phyloP scores from a whole-genome alignment of 495 filamentous ascomycete genomes.

The Cudoniella acicularis region DNA sequence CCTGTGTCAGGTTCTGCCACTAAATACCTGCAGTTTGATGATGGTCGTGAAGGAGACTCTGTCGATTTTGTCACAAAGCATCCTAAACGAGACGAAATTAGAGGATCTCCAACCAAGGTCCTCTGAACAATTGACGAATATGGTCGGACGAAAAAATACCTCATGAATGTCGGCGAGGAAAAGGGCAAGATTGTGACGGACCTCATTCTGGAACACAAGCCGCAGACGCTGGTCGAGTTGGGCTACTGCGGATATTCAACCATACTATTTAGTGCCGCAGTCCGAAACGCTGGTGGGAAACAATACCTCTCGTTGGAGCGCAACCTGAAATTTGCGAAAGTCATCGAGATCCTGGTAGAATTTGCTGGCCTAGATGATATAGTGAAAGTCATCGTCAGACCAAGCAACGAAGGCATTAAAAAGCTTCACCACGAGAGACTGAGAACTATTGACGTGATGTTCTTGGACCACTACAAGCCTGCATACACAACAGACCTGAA shows the following conservation, averaged over 20 bases:
- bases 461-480: constrained; percentile 74
- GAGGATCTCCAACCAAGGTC: constrained; percentile 59
- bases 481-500: constrained; percentile 68
- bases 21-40: constrained; percentile 40
- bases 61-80: constrained; percentile 63
- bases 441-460: constrained; percentile 58
- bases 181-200: constrained; percentile 67
- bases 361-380: constrained; percentile 64
- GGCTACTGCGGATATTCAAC: constrained; percentile 80
- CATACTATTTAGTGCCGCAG: constrained; percentile 63
- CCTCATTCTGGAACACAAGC: constrained; percentile 61
- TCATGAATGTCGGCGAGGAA: constrained; percentile 75
- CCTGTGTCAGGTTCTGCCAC: background rate
- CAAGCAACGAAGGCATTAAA: constrained; percentile 55
- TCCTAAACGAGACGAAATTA: constrained; percentile 49
- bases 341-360: constrained; percentile 58
- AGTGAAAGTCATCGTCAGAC: constrained; percentile 63
- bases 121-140: constrained; percentile 71
- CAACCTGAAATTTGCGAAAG: constrained; percentile 62
- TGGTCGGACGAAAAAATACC: constrained; percentile 56
- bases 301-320: constrained; percentile 64
- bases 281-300: constrained; percentile 54
- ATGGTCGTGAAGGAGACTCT: constrained; percentile 70
- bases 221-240: constrained; percentile 69
- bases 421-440: constrained; percentile 51